Evolutionary conservation across 805 yeast genomes (phyloP), one percentile per base, ranked within the genome.

Genomic region (Myxozyma monticola): DNA sequence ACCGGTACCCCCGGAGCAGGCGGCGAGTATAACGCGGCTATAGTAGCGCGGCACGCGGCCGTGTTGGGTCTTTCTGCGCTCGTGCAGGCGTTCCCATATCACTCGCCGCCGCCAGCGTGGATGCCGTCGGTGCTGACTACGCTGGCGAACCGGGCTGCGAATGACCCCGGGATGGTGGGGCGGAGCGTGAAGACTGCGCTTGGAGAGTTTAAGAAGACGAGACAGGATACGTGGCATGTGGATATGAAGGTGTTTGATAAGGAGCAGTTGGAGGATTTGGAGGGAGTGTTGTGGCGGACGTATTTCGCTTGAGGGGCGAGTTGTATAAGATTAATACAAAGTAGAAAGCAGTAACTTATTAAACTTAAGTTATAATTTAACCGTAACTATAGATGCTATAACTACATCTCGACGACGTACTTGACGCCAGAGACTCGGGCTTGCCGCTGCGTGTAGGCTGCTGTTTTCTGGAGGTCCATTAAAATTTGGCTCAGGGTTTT

Each of bases 141-240:
- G 1, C 69, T 93, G 51, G 89, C 96, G 0, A 78, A 77, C 22
- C 82, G 81, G 64, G 83, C 88, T 2, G 76, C 84, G 2, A 80
- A 85, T 14, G 77, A 85, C 18, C 83, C 83, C 15, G 97, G 97
- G 6, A 65, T 82, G 45, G 80, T 85, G 25, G 96, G 96, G 1
- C 79, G 83, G 47, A 78, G 95, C 1, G 95, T 96, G 5, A 91
- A 91, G 67, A 83, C 81, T 28, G 77, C 80, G 1, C 74, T 91
- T 43, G 83, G 95, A 56, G 83, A 81, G 56, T 93, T 93, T 71
- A 91, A 90, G 66, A 89, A 89, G 71, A 81, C 88, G 4, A 78
- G 98, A 58, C 95, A 90, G 51, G 99, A 91, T 62, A 88, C 97
- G 0, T 91, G 99, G 99, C 95, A 87, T 62, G 79, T 88, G 51